A percentile compares a stretch with the other conserved stretches of the same genome.
Evolutionary conservation across 768 basidiomycete genomes (phyloP).

Genomic region (Calocybe gangraenosa): DNA sequence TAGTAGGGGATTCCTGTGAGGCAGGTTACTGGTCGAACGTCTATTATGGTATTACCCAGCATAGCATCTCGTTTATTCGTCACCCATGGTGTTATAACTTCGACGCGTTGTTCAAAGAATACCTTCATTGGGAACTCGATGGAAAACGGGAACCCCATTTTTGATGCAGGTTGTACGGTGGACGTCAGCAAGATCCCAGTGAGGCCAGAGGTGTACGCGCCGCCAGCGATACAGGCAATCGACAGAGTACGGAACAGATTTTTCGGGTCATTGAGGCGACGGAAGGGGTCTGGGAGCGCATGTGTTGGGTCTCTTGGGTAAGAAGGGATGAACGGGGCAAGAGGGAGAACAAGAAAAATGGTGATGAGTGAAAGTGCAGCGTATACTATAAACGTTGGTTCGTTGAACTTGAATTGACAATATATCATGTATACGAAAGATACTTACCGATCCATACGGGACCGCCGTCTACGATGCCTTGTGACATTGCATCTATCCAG

Average conservation of each 20-base stretch:
- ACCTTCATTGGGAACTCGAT: constrained; percentile 59
- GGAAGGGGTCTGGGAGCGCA: not conserved
- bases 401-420: not conserved
- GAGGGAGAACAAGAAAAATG: constrained; percentile 50
- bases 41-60: not conserved
- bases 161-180: constrained; percentile 1
- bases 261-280: constrained; percentile 4
- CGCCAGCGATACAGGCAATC: constrained; percentile 34
- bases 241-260: constrained; percentile 17
- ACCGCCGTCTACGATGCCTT: constrained; percentile 64
- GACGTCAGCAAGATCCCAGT: constrained; percentile 6
- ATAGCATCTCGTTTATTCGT: constrained; percentile 17
- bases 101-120: constrained; percentile 63
- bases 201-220: constrained; percentile 30
- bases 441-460: constrained; percentile 42
- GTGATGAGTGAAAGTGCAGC: constrained; percentile 38
- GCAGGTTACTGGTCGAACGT: constrained; percentile 33
- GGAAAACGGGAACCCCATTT: constrained; percentile 60
- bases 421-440: not conserved
- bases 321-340: constrained; percentile 52
- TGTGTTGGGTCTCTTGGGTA: constrained; percentile 4
- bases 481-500: constrained; percentile 41
- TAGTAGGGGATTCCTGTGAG: constrained; percentile 43
- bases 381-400: constrained; percentile 42
- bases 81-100: constrained; percentile 22